Conservation (phyloP, 73 alveolate species). For the Paramecium tetraurelia region DNA sequence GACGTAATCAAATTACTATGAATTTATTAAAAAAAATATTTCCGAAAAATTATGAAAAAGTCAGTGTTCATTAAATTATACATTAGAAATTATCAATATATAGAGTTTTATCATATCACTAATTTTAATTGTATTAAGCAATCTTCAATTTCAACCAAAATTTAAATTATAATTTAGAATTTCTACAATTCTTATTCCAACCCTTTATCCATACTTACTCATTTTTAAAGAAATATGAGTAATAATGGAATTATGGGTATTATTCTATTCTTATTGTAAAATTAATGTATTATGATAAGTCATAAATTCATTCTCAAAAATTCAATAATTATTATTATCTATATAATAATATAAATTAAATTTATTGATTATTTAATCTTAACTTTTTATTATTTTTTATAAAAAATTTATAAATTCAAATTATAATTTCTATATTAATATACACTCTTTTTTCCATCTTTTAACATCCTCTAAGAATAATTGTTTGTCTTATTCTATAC, state of each 20-base stretch:
- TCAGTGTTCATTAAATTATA: not conserved
- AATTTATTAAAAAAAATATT: not conserved
- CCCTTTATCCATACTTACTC: not conserved
- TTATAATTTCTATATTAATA: too few species aligned
- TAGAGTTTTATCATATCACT: not conserved
- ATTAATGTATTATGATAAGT: not conserved
- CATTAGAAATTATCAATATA: not conserved
- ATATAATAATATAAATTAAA: too few species aligned
- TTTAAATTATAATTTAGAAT: not conserved
- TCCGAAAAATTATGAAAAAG: not conserved
- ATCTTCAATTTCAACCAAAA: not conserved
- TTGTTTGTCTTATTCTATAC: too few species aligned
- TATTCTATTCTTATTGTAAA: not conserved
- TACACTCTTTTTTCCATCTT: too few species aligned
- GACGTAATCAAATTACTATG: constrained; percentile 7
- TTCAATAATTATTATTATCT: not conserved
- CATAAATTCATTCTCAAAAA: not conserved
- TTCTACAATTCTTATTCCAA: not conserved
- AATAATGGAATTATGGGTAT: not conserved
- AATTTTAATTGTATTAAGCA: too few species aligned
- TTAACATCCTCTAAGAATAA: too few species aligned
- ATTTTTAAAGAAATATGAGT: not conserved
- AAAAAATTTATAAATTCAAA: too few species aligned
- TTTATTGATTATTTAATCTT: too few species aligned
- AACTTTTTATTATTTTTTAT: too few species aligned